Conservation (phyloP, 306 rosid genomes). For the Acacia acuminata region DNA sequence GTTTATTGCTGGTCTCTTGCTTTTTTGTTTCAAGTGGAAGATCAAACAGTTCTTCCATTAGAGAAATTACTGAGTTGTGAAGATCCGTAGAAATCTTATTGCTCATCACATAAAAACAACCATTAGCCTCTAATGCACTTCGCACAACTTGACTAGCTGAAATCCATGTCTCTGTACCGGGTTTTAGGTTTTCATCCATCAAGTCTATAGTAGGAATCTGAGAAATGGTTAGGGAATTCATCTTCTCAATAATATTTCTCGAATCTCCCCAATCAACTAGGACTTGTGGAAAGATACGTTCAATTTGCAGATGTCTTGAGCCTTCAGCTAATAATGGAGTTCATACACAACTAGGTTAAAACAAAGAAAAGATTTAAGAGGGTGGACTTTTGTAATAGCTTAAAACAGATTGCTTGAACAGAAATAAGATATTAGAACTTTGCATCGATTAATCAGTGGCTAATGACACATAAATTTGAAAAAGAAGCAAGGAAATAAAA, state of each 20-base stretch:
- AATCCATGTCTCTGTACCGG: slow-evolving; percentile 17
- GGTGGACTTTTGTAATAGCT: too few species aligned
- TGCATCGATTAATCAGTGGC: too few species aligned
- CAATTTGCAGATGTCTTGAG: too few species aligned
- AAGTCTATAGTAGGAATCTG: slow-evolving; percentile 29
- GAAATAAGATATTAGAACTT: too few species aligned
- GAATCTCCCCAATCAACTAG: not conserved
- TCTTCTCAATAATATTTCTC: not conserved
- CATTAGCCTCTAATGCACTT: slow-evolving; percentile 31
- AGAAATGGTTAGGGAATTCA: not conserved
- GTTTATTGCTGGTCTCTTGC: slow-evolving; percentile 32
- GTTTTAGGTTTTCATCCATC: slow-evolving; percentile 27
- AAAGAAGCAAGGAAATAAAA: too few species aligned
- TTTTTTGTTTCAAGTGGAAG: slow-evolving; percentile 42
- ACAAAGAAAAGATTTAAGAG: too few species aligned
- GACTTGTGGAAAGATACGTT: not conserved
- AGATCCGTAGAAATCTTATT: slow-evolving; percentile 32
- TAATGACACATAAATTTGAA: too few species aligned
- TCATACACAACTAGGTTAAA: too few species aligned
- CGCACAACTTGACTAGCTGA: slow-evolving; percentile 27
- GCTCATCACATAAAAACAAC: slow-evolving; percentile 27
- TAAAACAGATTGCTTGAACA: too few species aligned
- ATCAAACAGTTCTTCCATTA: slow-evolving; percentile 40
- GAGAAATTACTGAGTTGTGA: slow-evolving; percentile 30
- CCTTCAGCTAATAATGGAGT: not conserved